These are phyloP conservation scores for Lojkania enalia DNA, from an alignment of 2,329 filamentous ascomycete species.

Conservation along the genomic window DNA sequence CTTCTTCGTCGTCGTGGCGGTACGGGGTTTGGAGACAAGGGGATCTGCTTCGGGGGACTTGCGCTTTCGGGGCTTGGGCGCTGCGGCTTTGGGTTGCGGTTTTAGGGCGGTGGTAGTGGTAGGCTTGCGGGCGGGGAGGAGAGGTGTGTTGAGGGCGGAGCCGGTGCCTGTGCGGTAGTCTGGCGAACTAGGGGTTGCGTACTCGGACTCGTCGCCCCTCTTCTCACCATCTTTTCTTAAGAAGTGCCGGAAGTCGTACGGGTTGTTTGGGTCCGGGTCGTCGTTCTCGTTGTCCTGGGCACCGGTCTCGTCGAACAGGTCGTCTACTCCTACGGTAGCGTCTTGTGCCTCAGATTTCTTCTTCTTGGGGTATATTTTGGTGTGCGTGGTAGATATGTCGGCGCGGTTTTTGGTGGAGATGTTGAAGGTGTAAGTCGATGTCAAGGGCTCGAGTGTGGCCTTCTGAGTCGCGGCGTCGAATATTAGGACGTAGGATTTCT, in stretches of 20 bases:
- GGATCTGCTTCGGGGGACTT: slow-evolving; percentile 29
- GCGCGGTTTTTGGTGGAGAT: slow-evolving; percentile 69
- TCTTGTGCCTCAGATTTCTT: slow-evolving; percentile 2
- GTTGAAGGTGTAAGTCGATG: slow-evolving; percentile 88
- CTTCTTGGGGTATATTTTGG: slow-evolving; percentile 59
- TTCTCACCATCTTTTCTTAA: slow-evolving; percentile 39
- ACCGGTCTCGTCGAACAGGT: slow-evolving; percentile 32
- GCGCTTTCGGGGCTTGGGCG: slow-evolving; percentile 23
- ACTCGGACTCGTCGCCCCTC: slow-evolving; percentile 38
- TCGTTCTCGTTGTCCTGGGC: slow-evolving; percentile 36
- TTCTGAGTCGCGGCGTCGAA: slow-evolving; percentile 75
- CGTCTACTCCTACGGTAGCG: slow-evolving; percentile 26
- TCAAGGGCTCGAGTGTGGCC: slow-evolving; percentile 80
- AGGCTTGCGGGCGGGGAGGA: slow-evolving; percentile 26
- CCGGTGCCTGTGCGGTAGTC: slow-evolving; percentile 34
- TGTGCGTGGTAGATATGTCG: slow-evolving; percentile 67
- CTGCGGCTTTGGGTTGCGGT: slow-evolving; percentile 15
- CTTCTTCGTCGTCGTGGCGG: slow-evolving; percentile 26
- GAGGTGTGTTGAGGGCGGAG: slow-evolving; percentile 35
- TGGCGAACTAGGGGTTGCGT: slow-evolving; percentile 30
- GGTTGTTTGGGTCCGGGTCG: slow-evolving; percentile 49
- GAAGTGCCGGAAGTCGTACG: slow-evolving; percentile 56
- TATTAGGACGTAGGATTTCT: slow-evolving; percentile 59
- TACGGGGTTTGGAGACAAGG: slow-evolving; percentile 18
- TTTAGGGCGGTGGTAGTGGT: slow-evolving; percentile 16